phyloP scores from a whole-genome alignment of 169 alveolate genomes.

The Plasmodium berghei region DNA sequence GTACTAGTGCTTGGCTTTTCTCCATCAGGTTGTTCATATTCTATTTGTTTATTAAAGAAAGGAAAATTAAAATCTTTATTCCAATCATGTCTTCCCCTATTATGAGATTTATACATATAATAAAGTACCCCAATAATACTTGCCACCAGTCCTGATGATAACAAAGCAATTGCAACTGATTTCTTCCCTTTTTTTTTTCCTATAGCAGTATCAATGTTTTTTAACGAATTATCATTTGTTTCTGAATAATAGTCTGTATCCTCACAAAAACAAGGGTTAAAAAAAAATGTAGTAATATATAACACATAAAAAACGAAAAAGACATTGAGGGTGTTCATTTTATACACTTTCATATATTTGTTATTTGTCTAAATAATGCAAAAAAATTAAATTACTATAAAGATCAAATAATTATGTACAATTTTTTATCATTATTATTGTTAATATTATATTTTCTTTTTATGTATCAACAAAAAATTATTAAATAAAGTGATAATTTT shows the following conservation, averaged over 20 bases:
- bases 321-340: conserved; percentile 19
- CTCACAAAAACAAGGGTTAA: conserved; percentile 10
- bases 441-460: too few species aligned
- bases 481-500: too few species aligned
- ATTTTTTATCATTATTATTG: too few species aligned
- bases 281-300: conserved; percentile 5
- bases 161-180: conserved; percentile 17
- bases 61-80: too few species aligned
- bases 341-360: conserved; percentile 7
- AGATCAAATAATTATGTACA: background rate
- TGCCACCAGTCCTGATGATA: conserved; percentile 28
- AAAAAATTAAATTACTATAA: background rate
- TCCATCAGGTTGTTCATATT: conserved; percentile 23
- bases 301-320: conserved; percentile 27
- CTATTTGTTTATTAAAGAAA: too few species aligned
- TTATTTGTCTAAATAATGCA: background rate
- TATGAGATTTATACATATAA: background rate
- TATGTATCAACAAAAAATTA: too few species aligned
- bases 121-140: conserved; percentile 29
- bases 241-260: background rate
- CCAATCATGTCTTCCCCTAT: too few species aligned
- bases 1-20: conserved; percentile 37
- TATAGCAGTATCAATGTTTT: conserved; percentile 14
- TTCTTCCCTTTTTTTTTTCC: conserved; percentile 13
- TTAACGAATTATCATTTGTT: background rate